phyloP scores from a whole-genome alignment of 2,329 filamentous ascomycete species.

The Fusarium nurragi region DNA sequence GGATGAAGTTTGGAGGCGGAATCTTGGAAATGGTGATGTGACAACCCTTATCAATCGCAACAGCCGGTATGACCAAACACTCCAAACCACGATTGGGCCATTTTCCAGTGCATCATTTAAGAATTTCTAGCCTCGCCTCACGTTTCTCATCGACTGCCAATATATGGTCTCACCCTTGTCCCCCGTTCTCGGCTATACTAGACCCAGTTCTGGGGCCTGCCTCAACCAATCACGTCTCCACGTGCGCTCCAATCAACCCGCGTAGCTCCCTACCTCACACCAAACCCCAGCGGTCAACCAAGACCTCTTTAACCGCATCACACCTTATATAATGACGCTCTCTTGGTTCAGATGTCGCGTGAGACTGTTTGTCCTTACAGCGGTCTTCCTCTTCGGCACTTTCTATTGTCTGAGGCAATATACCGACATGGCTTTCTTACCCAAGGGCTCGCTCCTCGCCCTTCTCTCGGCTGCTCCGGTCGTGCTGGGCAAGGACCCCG shows the following conservation, averaged over 20 bases:
- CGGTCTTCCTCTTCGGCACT: slow-evolving; percentile 1
- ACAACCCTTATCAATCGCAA: too few species aligned
- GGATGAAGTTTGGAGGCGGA: too few species aligned
- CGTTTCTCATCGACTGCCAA: neutral
- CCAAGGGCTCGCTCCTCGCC: slow-evolving; percentile 19
- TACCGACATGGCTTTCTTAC: slow-evolving; percentile 21
- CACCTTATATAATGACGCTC: slow-evolving; percentile 20
- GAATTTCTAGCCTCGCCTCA: neutral
- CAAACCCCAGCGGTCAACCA: neutral
- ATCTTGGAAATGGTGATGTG: too few species aligned
- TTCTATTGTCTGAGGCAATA: slow-evolving; percentile 22
- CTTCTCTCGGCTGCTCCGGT: slow-evolving; percentile 24
- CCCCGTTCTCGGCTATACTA: neutral
- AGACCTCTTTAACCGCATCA: neutral
- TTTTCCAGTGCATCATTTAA: too few species aligned
- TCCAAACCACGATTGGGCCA: too few species aligned
- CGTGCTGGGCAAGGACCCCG: slow-evolving; percentile 39
- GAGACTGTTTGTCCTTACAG: slow-evolving; percentile 7
- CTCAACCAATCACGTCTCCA: slow-evolving; percentile 27
- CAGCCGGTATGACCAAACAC: too few species aligned
- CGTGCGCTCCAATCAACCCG: slow-evolving; percentile 31
- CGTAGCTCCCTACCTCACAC: slow-evolving; percentile 18
- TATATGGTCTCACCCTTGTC: neutral
- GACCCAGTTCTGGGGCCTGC: neutral
- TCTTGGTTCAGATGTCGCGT: slow-evolving; percentile 13